Base-by-base conservation (phyloP, 139 green algal genomes). In the Micractinium conductrix region DNA sequence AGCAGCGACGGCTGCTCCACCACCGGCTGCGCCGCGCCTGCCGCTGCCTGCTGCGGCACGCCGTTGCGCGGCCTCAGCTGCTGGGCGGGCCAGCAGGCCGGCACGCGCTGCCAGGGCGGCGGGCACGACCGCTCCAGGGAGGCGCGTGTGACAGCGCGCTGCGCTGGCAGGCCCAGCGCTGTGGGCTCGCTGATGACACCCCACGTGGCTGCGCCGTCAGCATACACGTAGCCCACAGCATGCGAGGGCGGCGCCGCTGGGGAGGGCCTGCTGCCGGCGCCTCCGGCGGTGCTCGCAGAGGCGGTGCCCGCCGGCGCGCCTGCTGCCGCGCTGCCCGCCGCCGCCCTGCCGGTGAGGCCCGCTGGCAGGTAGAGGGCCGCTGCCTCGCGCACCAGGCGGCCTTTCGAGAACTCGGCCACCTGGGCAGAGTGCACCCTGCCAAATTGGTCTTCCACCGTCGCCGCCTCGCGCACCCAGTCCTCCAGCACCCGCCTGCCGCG, bases 361-460 rank as follows among this genome's bases (percentile, higher is more conserved):
- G 38, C 45, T 4, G 74, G 74, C 48, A 81, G 53, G 74, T 81
- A 81, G 35, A 81, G 48, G 9, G 74, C 74, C 4, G 74, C 74
- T 4, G 74, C 74, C 50, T 81, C 74, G 0, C 28, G 35, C 12
- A 74, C 60, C 8, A 73, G 60, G 42, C 33, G 17, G 16, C 58
- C 78, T 58, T 37, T 2, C 1, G 14, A 6, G 40, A 62, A n/a
- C 28, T 30, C n/a, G 28, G 48, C 19, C 6, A 81, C 50, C 4
- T 60, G 74, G 1, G 74, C 74, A 37, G 50, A 70, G 74, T 81
- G 50, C 48, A 81, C 35, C 19, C 48, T 33, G 5, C 74, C 74
- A 1, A 69, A 24, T 33, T 70, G 74, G 50, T 81, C 74, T 4
- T 48, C 22, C 37, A 81, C 74, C n/a, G n/a, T 9, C 9, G 43